Base-by-base conservation (phyloP, 805 yeast genomes). In the Candida ficus region DNA sequence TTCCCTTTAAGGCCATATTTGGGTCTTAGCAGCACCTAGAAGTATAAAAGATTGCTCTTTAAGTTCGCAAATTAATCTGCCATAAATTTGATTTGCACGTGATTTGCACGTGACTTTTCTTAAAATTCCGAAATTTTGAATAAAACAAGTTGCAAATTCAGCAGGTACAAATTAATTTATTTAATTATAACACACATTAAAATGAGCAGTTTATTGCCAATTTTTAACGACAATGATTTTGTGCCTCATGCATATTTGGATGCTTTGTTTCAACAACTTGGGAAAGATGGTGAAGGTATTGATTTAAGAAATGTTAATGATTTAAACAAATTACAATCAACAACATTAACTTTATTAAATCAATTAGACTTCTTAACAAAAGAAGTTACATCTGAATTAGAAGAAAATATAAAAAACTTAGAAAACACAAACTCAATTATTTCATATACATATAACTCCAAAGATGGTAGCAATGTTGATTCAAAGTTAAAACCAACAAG, bases 171-270 rank as follows among this genome's bases (percentile, higher is more conserved):
- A n/a, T n/a, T n/a, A n/a, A n/a, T n/a, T n/a, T n/a, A n/a, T n/a
- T n/a, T n/a, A n/a, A n/a, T n/a, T n/a, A 10, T 23, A 10, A 23
- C 11, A 7, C 29, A 16, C n/a, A 12, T 23, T 19, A 21, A 4
- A 18, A 43, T 43, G 46, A 36, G 38, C 39, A 75, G 75, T 13
- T 67, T 80, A 1, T 58, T 82, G 4, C 62, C 76, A 11, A 81
- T 83, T 78, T 83, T 83, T 63, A 78, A 80, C 45, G 86, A 82
- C 46, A 75, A 71, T 17, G 76, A 73, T 20, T 83, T 82, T 53
- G 76, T 73, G 14, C 83, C 88, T 1, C 73, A 76, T 40, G 76
- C 75, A 30, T 83, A 74, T 50, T 70, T 83, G 16, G 86, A 83
- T 54, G 79, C 83, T 3, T 60, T 83, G 13, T 70, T 78, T 44